Conservation (phyloP, 192 early-diverging fungal species). For the Coemansia sp. region DNA sequence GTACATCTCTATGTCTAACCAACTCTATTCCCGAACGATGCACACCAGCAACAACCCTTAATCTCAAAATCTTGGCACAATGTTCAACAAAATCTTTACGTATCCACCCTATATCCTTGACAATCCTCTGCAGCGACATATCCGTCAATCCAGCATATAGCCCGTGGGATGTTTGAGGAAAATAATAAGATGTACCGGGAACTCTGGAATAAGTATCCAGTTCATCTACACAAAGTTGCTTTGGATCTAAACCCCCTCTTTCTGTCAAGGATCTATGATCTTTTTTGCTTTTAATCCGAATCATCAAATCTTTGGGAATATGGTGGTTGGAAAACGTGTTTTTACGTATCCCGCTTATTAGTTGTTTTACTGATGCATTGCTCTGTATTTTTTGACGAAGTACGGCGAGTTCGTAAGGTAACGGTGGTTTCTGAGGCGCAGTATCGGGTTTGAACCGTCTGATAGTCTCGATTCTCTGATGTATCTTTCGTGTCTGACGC, state of each 20-base stretch:
- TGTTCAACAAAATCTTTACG: slow-evolving; percentile 43
- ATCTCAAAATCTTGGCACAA: slow-evolving; percentile 23
- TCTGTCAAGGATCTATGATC: background rate
- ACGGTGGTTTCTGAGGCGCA: slow-evolving; percentile 2
- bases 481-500: background rate
- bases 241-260: background rate
- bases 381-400: slow-evolving; percentile 31
- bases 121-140: background rate
- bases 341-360: slow-evolving; percentile 25
- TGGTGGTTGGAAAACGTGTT: slow-evolving; percentile 18
- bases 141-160: slow-evolving; percentile 23
- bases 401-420: background rate
- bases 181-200: slow-evolving; percentile 21
- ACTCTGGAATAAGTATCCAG: slow-evolving; percentile 17
- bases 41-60: slow-evolving; percentile 19
- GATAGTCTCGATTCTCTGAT: background rate
- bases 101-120: slow-evolving; percentile 16
- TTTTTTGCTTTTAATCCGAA: slow-evolving; percentile 30
- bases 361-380: slow-evolving; percentile 34
- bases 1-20: slow-evolving; percentile 3
- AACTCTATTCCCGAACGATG: slow-evolving; percentile 23
- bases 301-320: slow-evolving; percentile 10
- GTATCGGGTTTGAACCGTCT: slow-evolving; percentile 11
- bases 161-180: slow-evolving; percentile 18
- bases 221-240: slow-evolving; percentile 27